A percentile compares a stretch with the other conserved stretches of the same genome.
Evolutionary conservation across 208 protist species (phyloP).

Genomic region (Trypanosoma caninum): DNA sequence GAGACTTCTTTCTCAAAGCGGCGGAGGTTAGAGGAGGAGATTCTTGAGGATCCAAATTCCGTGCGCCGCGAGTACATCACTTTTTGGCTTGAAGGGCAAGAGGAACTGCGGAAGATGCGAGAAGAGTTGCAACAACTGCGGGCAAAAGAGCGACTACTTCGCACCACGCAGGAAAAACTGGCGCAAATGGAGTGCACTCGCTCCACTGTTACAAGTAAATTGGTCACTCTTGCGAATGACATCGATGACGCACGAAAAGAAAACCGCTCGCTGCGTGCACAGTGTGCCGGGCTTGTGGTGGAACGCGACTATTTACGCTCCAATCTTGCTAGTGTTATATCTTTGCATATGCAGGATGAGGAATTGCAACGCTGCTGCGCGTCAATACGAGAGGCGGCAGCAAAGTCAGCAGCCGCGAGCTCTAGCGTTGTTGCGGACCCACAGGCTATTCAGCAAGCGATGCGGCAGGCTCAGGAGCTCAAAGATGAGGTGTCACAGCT

Average conservation of each 20-base stretch:
- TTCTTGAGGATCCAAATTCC: conserved; percentile 39
- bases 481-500: conserved; percentile 73
- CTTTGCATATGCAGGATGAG: conserved; percentile 26
- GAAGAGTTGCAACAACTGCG: conserved; percentile 37
- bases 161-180: conserved; percentile 44
- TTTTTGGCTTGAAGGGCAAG: conserved; percentile 70
- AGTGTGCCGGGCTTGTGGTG: conserved; percentile 56
- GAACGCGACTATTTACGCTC: conserved; percentile 53
- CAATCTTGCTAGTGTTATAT: conserved; percentile 21
- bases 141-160: conserved; percentile 31
- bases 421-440: conserved; percentile 61
- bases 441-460: conserved; percentile 47
- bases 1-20: conserved; percentile 38
- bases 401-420: conserved; percentile 48
- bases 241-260: conserved; percentile 50
- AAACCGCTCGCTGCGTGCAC: conserved; percentile 46
- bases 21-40: conserved; percentile 39
- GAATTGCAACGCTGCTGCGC: conserved; percentile 44
- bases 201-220: conserved; percentile 32
- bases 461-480: conserved; percentile 58
- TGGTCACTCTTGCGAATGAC: conserved; percentile 51
- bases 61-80: conserved; percentile 53
- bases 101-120: conserved; percentile 43
- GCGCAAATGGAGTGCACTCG: conserved; percentile 48
- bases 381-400: conserved; percentile 57